Conservation (phyloP, 495 filamentous ascomycete genomes). For the Evernia prunastri region DNA sequence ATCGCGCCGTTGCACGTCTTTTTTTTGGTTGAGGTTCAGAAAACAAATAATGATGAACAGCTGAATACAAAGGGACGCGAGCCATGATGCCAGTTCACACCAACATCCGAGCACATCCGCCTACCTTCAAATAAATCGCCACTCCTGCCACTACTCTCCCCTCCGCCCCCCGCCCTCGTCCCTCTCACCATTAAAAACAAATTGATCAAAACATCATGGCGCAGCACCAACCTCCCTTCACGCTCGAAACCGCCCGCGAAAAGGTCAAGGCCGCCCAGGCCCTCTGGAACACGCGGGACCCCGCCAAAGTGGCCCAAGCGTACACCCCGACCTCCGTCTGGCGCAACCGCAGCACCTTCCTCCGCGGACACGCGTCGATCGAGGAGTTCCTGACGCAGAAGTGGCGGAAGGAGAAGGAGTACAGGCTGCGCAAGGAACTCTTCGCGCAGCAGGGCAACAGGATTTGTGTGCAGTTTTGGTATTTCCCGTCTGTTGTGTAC, state of each 20-base stretch:
- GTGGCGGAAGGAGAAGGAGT: slow-evolving; percentile 68
- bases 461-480: slow-evolving; percentile 90
- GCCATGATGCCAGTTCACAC: background rate
- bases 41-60: too few relatives aligned
- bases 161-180: background rate
- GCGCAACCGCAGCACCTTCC: slow-evolving; percentile 71
- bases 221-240: slow-evolving; percentile 69
- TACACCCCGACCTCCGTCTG: slow-evolving; percentile 77
- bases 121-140: background rate
- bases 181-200: background rate
- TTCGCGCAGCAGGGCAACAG: slow-evolving; percentile 62
- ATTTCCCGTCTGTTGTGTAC: too few relatives aligned
- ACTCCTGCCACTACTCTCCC: background rate
- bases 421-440: slow-evolving; percentile 78
- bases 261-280: slow-evolving; percentile 86
- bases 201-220: slow-evolving; percentile 42
- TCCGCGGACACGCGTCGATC: slow-evolving; percentile 63
- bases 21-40: too few relatives aligned
- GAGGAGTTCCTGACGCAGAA: slow-evolving; percentile 67
- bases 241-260: slow-evolving; percentile 57
- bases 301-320: slow-evolving; percentile 54
- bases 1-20: too few relatives aligned
- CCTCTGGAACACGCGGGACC: slow-evolving; percentile 76
- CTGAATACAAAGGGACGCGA: background rate
- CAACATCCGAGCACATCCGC: background rate